Evolutionary conservation across 2,329 filamentous ascomycete species (phyloP).

Genomic region (Trichoderma harzianum): DNA sequence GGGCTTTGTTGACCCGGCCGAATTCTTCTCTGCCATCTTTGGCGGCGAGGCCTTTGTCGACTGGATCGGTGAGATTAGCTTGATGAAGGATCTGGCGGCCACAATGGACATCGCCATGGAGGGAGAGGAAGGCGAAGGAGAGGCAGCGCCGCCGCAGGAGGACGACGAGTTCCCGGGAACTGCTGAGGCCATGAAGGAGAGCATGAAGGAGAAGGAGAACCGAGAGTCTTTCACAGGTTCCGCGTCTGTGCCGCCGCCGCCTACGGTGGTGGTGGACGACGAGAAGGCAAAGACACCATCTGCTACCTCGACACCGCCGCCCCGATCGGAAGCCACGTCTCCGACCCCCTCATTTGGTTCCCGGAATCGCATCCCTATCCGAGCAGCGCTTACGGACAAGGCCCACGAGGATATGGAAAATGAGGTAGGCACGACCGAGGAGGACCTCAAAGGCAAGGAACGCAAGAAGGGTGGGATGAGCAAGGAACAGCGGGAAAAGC

Average conservation of each 20-base stretch:
- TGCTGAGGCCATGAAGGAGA: conserved; percentile 55
- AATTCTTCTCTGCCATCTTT: conserved; percentile 99
- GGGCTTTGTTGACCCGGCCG: conserved; percentile 91
- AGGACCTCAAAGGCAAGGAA: conserved; percentile 47
- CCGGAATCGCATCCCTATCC: conserved; percentile 62
- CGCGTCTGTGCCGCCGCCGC: conserved; percentile 27
- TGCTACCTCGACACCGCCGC: conserved; percentile 27
- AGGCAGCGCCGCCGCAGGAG: conserved; percentile 47
- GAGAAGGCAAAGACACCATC: conserved; percentile 33
- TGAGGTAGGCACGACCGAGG: conserved; percentile 59
- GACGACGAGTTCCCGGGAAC: conserved; percentile 58
- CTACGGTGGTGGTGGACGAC: conserved; percentile 41
- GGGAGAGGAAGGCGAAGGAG: conserved; percentile 57
- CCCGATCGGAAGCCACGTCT: conserved; percentile 36
- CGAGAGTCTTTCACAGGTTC: background rate
- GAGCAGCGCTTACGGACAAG: conserved; percentile 83
- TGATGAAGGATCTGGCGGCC: conserved; percentile 97
- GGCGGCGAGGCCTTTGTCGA: conserved; percentile 94
- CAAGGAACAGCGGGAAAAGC: conserved; percentile 90
- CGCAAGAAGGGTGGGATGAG: conserved; percentile 85
- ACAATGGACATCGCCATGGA: conserved; percentile 98
- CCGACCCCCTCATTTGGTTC: conserved; percentile 43
- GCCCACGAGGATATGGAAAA: conserved; percentile 65
- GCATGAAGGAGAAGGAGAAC: conserved; percentile 42
- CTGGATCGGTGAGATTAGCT: conserved; percentile 95